Evolutionary conservation across 2,329 filamentous ascomycete species (phyloP).

Genomic region (Chalaropsis ovoidea): DNA sequence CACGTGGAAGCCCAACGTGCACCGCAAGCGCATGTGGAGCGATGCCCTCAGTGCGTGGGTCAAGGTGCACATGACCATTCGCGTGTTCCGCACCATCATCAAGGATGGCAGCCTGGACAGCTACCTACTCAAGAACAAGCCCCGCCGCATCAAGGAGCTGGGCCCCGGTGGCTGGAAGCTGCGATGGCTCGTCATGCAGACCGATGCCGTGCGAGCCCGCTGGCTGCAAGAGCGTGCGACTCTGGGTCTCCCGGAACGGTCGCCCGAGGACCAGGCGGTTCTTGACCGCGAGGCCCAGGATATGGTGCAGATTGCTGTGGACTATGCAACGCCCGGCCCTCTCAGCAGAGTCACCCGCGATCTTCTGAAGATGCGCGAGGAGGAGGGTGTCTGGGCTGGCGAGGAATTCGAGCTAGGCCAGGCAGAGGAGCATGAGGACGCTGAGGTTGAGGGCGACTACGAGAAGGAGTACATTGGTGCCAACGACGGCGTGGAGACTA

Average conservation of each 20-base stretch:
- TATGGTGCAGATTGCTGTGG: conserved; percentile 36
- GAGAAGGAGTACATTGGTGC: conserved; percentile 36
- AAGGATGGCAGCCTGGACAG: conserved; percentile 77
- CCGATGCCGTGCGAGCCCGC: conserved; percentile 50
- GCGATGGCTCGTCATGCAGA: conserved; percentile 83
- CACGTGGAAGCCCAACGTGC: conserved; percentile 65
- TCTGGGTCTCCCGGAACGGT: conserved; percentile 48
- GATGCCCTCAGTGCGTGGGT: conserved; percentile 52
- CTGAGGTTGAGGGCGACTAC: conserved; percentile 32
- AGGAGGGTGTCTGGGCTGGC: conserved; percentile 10
- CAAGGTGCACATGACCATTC: conserved; percentile 57
- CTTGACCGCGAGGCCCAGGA: conserved; percentile 34
- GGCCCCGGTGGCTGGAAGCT: conserved; percentile 85
- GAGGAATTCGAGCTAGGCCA: conserved; percentile 42
- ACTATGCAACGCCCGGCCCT: conserved; percentile 36
- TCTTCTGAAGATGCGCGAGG: conserved; percentile 36
- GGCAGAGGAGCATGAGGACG: conserved; percentile 32
- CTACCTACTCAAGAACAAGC: conserved; percentile 75
- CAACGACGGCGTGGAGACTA: conserved; percentile 28
- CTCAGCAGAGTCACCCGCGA: conserved; percentile 33
- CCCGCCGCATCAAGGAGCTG: conserved; percentile 69
- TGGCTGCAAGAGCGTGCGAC: conserved; percentile 55
- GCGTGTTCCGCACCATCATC: conserved; percentile 63
- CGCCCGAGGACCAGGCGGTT: conserved; percentile 31
- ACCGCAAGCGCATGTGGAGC: conserved; percentile 57